These are phyloP conservation scores for Nakaseomyces bracarensis DNA, from an alignment of 1,139 yeast species.

Conservation along the genomic window DNA sequence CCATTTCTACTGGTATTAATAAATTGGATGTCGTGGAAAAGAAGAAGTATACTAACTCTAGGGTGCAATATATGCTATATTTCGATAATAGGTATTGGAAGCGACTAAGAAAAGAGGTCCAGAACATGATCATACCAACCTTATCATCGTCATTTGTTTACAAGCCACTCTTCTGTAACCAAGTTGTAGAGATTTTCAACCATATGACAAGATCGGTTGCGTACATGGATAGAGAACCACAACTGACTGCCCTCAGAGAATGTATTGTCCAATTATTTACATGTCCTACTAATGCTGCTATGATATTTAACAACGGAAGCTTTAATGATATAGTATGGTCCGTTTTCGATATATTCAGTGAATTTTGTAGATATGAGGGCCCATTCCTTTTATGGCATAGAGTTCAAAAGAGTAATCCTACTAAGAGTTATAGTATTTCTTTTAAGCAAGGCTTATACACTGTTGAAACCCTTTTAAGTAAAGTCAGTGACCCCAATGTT, in stretches of 20 bases:
- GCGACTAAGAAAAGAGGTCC: slow-evolving; percentile 39
- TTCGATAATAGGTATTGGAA: slow-evolving; percentile 54
- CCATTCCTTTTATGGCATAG: slow-evolving; percentile 49
- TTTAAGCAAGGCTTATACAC: slow-evolving; percentile 54
- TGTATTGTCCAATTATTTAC: slow-evolving; percentile 57
- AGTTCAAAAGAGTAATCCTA: slow-evolving; percentile 52
- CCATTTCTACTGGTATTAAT: slow-evolving; percentile 35
- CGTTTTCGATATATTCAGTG: slow-evolving; percentile 40
- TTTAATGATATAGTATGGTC: slow-evolving; percentile 43
- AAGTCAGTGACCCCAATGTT: slow-evolving; percentile 27
- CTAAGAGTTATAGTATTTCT: slow-evolving; percentile 61
- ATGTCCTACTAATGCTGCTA: slow-evolving; percentile 49
- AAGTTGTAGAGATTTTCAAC: slow-evolving; percentile 50
- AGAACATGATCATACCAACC: slow-evolving; percentile 44
- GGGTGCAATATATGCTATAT: slow-evolving; percentile 45
- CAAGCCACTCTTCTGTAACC: slow-evolving; percentile 45
- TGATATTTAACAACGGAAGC: slow-evolving; percentile 35
- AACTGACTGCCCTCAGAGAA: slow-evolving; percentile 44
- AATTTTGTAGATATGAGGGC: slow-evolving; percentile 34
- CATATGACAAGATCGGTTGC: slow-evolving; percentile 42
- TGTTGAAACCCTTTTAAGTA: slow-evolving; percentile 40
- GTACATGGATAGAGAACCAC: slow-evolving; percentile 57
- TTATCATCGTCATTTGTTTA: slow-evolving; percentile 41
- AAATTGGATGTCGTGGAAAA: slow-evolving; percentile 11
- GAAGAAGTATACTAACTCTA: slow-evolving; percentile 37